Evolutionary conservation across 768 basidiomycete genomes (phyloP), one percentile per base, ranked within the genome.

Genomic region (Lenzites betulinus): DNA sequence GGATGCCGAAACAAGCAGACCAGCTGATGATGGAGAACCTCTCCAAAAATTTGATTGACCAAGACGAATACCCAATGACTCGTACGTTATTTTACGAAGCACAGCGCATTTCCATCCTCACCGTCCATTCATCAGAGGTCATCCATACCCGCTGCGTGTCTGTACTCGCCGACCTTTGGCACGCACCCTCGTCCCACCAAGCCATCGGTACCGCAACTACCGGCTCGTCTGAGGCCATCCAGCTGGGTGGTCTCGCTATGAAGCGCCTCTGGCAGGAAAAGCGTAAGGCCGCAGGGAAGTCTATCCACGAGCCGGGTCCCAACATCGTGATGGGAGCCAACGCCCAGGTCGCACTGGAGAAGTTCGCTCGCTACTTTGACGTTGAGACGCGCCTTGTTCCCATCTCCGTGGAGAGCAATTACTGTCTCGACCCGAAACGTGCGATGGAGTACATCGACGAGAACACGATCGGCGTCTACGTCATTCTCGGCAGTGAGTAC

Each of bases 131-230:
- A 22, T 50, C 64, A 76, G 76, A 79, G 51, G 65, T 76, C 35
- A 76, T 85, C 33, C 80, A 80, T 65, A 73, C 77, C 3, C 77
- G 78, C 48, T 78, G 73, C 63, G 64, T 83, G 49, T 84, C 81
- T 33, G 84, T 86, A 69, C 78, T 89, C 57, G 83, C 88, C 26
- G 77, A 85, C 67, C 79, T 89, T 35, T 89, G 87, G 87, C 80
- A 89, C 64, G 87, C 84, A 1, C 84, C 83, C 25, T 77, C 79
- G 36, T 67, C 75, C 16, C 75, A 79, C 51, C 69, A 82, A 44
- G 85, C 87, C 1, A 79, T 88, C 47, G 87, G 87, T 1, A 87
- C 87, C 0, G 87, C 87, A 5, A 89, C 88, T 5, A 88, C 87
- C 1, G 88, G 88, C 9, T 84, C 82, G 5, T 86, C 83, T 4